Evolutionary conservation across 345 rosid species (phyloP).

Genomic region (Eucalyptus victrix): DNA sequence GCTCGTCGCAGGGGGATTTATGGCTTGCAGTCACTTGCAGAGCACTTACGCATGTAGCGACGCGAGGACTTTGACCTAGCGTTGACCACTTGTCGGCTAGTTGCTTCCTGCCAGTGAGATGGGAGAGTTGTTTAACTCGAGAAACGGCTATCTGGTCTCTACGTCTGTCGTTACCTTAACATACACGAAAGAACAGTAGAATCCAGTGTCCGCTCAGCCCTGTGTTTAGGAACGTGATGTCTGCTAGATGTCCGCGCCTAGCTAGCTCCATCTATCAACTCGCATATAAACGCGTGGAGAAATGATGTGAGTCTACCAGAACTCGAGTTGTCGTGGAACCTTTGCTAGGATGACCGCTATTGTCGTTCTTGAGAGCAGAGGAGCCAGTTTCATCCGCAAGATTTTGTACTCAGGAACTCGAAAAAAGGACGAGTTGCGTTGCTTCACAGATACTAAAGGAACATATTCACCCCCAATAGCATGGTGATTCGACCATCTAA

Average conservation of each 20-base stretch:
- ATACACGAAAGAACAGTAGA: background rate
- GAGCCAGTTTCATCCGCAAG: background rate
- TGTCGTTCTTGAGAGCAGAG: background rate
- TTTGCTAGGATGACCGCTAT: background rate
- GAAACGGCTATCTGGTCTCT: background rate
- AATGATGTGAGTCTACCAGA: background rate
- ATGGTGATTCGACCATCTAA: background rate
- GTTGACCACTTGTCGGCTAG: background rate
- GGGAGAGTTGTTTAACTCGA: background rate
- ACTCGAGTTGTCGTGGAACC: background rate
- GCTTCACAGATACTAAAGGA: background rate
- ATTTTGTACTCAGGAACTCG: background rate
- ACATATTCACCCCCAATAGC: background rate
- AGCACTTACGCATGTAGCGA: background rate
- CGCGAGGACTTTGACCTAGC: background rate
- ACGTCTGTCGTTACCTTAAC: background rate
- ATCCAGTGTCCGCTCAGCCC: background rate
- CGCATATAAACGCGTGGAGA: background rate
- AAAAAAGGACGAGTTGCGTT: background rate
- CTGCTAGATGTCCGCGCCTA: background rate
- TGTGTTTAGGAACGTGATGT: background rate
- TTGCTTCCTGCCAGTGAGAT: background rate
- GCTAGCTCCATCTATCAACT: background rate
- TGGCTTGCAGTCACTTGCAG: background rate
- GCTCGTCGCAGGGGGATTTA: background rate